Evolutionary conservation across 2,329 filamentous ascomycete genomes (phyloP), one percentile per base, ranked within the genome.

Genomic region (Helicocarpus griseus): DNA sequence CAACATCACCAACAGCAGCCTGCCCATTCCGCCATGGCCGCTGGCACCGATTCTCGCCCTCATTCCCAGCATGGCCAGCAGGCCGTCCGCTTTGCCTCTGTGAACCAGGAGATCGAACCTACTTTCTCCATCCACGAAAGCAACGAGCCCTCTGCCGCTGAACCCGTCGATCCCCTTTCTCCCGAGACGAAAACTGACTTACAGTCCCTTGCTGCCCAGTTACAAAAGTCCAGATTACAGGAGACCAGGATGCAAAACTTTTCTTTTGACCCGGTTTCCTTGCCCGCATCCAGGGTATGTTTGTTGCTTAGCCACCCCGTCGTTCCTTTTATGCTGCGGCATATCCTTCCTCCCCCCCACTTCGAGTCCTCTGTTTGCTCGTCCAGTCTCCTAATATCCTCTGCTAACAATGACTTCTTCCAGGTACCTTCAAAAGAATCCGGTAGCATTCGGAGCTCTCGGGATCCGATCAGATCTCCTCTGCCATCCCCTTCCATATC

Each of bases 251-350:
- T 95, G 75, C 86, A 86, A 65, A 87, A 89, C 65, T 95, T 89
- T 70, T 83, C 86, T 40, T 97, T 90, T 63, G 90, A 96, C 66
- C 85, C 91, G 31, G 83, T 95, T 57, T 97, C 93, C 33, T 76
- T 97, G 49, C 91, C 93, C 54, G 62, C 68, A 14, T 71, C 64
- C 40, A 68, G 69, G 57, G 69, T 73, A 69, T 49, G 69, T 69
- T 39, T 36, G 19, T 13, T 48, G 50, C 52, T 40, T 29, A 41
- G 35, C 47, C 28, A 36, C 40, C 43, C 48, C 54, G 48, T 53
- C 22, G 11, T 31, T 22, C n/a, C 50, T 39, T 31, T 19, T 35
- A n/a, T 45, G 14, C 26, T 22, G 22, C 19, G 46, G 31, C 36
- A 45, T 52, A 39, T 51, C 29, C 43, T 26, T 14, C 24, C 19